Base-by-base conservation (phyloP, 306 rosid genomes). In the Rubus parviflorus region DNA sequence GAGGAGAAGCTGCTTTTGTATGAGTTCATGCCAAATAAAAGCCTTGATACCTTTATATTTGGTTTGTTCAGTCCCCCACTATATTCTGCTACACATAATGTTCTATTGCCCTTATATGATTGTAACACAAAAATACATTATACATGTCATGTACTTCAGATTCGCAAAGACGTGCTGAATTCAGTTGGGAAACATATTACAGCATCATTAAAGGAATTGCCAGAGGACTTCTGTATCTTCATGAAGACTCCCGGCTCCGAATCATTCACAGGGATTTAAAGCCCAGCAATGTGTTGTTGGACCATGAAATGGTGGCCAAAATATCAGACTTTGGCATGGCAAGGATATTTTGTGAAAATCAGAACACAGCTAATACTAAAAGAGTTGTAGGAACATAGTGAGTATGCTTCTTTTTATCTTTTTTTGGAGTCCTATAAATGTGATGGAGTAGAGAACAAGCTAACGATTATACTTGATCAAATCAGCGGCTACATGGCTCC, bases 21-120 rank as follows among this genome's bases (percentile, higher is more conserved):
- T 58, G 97, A 92, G 70, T 86, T 81, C 82, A 81, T 88, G 86
- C 87, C 90, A 66, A 89, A 91, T 72, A 83, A 76, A 82, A 89
- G 93, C 77, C 92, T 91, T 58, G 93, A 87, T 73, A 22, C 41
- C 48, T 79, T 85, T 69, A 81, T 92, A 7, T 88, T 90, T 74
- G 91, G 93, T 92, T 68, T 17, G 88, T 80, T 14, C 35, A 4
- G 9, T n/a, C 49, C 41, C 40, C 57, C 66, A 13, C 43, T 6
- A 45, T 7, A 6, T 41, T 65, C 45, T 40, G 56, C 48, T 30
- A 47, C 25, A 61, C 19, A 42, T 42, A 42, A 4, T 42, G 45
- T 47, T 30, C 1, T 42, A 42, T 5, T 40, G 40, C 2, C 0
- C 3, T 63, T 19, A 13, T 19, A 1, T 46, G 4, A 22, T 58